Evolutionary conservation across 2,329 filamentous ascomycete species (phyloP), one percentile per base, ranked within the genome.

Genomic region (Aspergillus pseudoterreus): DNA sequence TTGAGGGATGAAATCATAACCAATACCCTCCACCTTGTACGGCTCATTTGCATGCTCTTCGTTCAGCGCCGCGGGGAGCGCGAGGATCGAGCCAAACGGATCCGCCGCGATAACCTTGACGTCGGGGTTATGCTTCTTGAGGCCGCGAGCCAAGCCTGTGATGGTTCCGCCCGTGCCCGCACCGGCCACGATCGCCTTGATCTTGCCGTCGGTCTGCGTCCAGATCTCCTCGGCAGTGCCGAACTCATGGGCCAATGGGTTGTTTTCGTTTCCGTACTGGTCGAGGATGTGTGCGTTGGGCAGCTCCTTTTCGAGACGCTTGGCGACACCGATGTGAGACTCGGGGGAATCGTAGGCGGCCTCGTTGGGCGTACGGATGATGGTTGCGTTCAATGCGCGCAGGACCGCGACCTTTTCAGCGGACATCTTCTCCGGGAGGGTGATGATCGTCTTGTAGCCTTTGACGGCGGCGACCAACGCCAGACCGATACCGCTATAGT

Each of bases 11-110:
- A 99, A 99, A 71, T 99, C 94, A 71, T 99, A 99, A 17, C 94
- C 94, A 64, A 99, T 99, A 41, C 94, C 94, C 76, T 99, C 94
- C 1, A 99, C 94, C 77, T 99, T 97, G 78, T 99, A 99, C 1
- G 86, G 79, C 71, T 90, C 85, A 66, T 96, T 92, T 54, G 82
- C 81, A 67, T 86, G 83, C 57, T 89, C 86, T 44, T 89, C 78
- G 71, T 99, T 99, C 60, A 99, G 76, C 5, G 72, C 64, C 59
- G 87, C 83, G 2, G 94, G 94, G 30, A 95, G 66, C 9, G 94
- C 94, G 45, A 99, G 80, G 60, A 97, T 91, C 52, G 90, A 96
- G 47, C 94, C 94, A 45, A 92, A 83, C 0, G 94, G 94, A 71
- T 99, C 94, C 4, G 92, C 94, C 3, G 90, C 92, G 49, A 99